Percentiles rank a stretch among this genome's conserved stretches.
These are phyloP conservation scores for Triadica sebifera DNA, from an alignment of 345 rosid genomes.

Conservation along the genomic window DNA sequence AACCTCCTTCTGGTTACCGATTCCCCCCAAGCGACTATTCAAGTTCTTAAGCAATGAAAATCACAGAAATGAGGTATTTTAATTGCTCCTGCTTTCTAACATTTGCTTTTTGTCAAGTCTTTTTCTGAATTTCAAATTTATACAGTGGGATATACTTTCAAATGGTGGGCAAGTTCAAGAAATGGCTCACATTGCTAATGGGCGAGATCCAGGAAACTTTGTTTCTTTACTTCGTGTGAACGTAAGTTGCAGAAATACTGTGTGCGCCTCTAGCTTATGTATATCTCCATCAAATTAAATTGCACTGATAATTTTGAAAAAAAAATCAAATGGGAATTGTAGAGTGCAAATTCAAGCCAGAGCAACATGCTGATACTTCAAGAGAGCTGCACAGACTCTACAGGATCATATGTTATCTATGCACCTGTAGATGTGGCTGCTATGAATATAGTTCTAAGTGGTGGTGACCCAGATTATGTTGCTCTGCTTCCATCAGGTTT, in stretches of 20 bases:
- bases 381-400: conserved; percentile 84
- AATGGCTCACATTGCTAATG: conserved; percentile 98
- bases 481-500: conserved; percentile 95
- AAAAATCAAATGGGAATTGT: conserved; percentile 11
- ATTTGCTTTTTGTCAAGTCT: neutral
- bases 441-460: conserved; percentile 82
- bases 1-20: conserved; percentile 90
- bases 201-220: conserved; percentile 79
- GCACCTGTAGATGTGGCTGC: conserved; percentile 91
- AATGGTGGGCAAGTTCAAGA: conserved; percentile 94
- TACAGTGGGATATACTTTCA: conserved; percentile 95
- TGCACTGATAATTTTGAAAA: neutral
- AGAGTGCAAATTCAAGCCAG: conserved; percentile 92
- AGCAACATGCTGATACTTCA: conserved; percentile 97
- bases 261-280: neutral
- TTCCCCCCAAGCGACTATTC: conserved; percentile 68
- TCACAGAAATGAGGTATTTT: conserved; percentile 73
- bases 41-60: conserved; percentile 83
- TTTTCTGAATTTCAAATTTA: neutral
- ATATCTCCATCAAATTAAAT: neutral
- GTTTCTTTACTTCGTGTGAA: conserved; percentile 87
- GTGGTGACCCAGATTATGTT: conserved; percentile 94
- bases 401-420: conserved; percentile 90
- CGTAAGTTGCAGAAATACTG: conserved; percentile 39
- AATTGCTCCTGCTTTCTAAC: neutral